phyloP scores from a whole-genome alignment of 2,329 filamentous ascomycete genomes.

The Diplodia corticola region DNA sequence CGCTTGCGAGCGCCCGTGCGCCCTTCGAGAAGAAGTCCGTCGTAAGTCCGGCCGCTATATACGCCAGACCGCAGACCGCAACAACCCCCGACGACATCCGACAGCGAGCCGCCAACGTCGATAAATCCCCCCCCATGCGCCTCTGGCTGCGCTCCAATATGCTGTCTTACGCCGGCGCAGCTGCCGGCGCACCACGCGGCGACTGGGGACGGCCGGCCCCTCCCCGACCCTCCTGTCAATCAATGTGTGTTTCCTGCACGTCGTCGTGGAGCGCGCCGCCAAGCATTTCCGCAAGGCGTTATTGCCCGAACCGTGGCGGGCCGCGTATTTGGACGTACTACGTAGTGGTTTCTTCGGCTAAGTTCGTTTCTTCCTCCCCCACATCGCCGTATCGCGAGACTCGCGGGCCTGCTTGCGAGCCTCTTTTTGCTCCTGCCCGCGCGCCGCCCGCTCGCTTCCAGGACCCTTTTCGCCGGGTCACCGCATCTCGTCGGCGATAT shows the following conservation, averaged over 20 bases:
- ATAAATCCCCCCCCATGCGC: background rate
- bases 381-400: conserved; percentile 5
- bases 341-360: background rate
- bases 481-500: conserved; percentile 10
- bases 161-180: background rate
- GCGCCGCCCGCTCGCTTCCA: background rate
- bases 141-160: background rate
- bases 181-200: background rate
- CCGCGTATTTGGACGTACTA: too few species aligned
- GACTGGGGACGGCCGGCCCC: conserved; percentile 8
- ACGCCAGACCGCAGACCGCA: conserved; percentile 8
- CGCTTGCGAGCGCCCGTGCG: background rate
- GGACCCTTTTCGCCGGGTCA: background rate
- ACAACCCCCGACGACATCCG: background rate
- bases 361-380: background rate
- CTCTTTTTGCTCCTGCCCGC: background rate
- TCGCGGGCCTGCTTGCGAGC: background rate
- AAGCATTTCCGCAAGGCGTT: conserved; percentile 13
- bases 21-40: background rate
- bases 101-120: background rate
- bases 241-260: background rate
- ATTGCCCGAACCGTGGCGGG: conserved; percentile 14
- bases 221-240: conserved; percentile 3
- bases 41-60: conserved; percentile 6
- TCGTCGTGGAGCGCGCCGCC: background rate